phyloP scores from a whole-genome alignment of 2,329 filamentous ascomycete genomes.

The Colletotrichum sp. region DNA sequence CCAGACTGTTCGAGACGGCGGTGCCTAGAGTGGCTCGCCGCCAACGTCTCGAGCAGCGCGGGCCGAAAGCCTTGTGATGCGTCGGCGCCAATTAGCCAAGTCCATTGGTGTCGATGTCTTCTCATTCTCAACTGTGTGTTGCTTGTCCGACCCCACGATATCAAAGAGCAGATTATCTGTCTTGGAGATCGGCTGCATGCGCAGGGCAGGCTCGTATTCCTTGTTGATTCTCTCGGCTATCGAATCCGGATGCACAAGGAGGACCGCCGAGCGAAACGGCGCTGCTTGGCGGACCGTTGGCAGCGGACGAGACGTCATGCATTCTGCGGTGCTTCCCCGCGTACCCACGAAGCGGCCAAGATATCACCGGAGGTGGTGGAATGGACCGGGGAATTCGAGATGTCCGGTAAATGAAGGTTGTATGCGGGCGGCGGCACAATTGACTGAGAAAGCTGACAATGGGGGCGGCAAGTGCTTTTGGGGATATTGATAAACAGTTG shows the following conservation, averaged over 20 bases:
- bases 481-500: neutral
- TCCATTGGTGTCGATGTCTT: neutral
- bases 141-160: neutral
- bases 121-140: neutral
- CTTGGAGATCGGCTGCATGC: neutral
- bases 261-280: neutral
- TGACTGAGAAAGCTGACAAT: neutral
- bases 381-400: neutral
- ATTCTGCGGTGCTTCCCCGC: neutral
- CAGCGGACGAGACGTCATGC: conserved; percentile 10
- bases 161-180: neutral
- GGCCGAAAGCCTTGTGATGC: neutral
- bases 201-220: neutral
- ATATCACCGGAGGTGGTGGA: neutral
- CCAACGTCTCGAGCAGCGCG: neutral
- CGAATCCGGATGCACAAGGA: neutral
- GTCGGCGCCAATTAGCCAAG: neutral
- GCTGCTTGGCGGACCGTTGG: conserved; percentile 2
- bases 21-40: neutral
- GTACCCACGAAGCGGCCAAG: neutral
- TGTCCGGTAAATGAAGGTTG: neutral
- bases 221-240: neutral
- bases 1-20: neutral
- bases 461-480: neutral
- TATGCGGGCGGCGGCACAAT: neutral